A percentile compares a stretch with the other conserved stretches of the same genome.
Conservation (phyloP, 345 rosid species). For the Clarkia xantiana region DNA sequence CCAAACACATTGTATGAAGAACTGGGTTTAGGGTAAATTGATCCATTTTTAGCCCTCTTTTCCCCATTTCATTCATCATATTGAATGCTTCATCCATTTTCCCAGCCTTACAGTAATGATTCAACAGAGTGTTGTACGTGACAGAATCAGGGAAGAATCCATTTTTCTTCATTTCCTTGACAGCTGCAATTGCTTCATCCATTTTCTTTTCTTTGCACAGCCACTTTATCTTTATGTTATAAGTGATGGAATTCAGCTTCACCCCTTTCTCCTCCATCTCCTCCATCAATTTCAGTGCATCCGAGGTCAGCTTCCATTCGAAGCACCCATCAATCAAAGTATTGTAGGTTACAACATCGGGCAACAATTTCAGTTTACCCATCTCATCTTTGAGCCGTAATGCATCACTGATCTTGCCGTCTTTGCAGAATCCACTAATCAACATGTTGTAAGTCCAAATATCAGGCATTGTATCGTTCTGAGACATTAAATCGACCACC, state of each 20-base stretch:
- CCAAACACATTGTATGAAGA: conserved; percentile 46
- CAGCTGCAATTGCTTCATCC: conserved; percentile 38
- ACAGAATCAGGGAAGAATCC: conserved; percentile 48
- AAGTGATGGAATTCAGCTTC: conserved; percentile 40
- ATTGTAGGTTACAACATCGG: conserved; percentile 71
- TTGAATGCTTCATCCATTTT: conserved; percentile 47
- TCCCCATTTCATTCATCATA: conserved; percentile 61
- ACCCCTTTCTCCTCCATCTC: conserved; percentile 54
- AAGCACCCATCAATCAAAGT: conserved; percentile 74
- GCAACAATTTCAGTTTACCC: conserved; percentile 45
- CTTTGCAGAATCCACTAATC: conserved; percentile 49
- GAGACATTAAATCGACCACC: conserved; percentile 58
- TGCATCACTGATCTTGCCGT: conserved; percentile 45
- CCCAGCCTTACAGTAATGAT: conserved; percentile 47
- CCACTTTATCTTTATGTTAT: conserved; percentile 59
- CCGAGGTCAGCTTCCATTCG: conserved; percentile 20
- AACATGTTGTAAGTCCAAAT: conserved; percentile 54
- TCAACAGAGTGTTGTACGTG: conserved; percentile 59
- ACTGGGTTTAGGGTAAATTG: conserved; percentile 51
- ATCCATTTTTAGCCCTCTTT: conserved; percentile 61
- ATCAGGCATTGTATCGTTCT: conserved; percentile 40
- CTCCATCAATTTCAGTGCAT: conserved; percentile 43
- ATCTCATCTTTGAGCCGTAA: conserved; percentile 47
- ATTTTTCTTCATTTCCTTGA: conserved; percentile 39
- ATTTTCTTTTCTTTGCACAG: conserved; percentile 53